A percentile compares a stretch with the other conserved stretches of the same genome.
phyloP scores from a whole-genome alignment of 2,329 filamentous ascomycete genomes.

The Epichloe typhina region DNA sequence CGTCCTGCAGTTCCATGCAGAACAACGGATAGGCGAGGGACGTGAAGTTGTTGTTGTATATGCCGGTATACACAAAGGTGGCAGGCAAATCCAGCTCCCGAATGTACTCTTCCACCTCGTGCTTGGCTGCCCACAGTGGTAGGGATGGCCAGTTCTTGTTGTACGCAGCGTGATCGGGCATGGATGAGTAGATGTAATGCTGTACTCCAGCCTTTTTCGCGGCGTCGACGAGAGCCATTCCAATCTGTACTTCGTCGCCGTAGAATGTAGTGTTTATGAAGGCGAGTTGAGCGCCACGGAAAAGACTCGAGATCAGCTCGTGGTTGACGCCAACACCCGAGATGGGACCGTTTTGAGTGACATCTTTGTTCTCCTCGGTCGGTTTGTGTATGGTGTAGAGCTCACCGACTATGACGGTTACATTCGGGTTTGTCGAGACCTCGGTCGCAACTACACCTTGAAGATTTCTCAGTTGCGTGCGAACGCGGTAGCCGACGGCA shows the following conservation, averaged over 20 bases:
- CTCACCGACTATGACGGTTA: constrained; percentile 51
- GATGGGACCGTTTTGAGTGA: constrained; percentile 55
- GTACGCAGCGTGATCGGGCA: constrained; percentile 86
- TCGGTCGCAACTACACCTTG: constrained; percentile 83
- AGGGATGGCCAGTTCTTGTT: constrained; percentile 65
- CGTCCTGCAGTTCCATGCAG: constrained; percentile 77
- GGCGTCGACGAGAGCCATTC: constrained; percentile 75
- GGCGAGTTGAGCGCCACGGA: constrained; percentile 71
- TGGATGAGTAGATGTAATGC: constrained; percentile 92
- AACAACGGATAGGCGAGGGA: constrained; percentile 85
- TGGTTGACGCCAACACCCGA: constrained; percentile 56
- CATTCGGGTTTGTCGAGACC: constrained; percentile 67
- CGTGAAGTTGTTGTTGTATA: constrained; percentile 99
- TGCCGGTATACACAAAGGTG: constrained; percentile 91
- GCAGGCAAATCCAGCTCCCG: constrained; percentile 69
- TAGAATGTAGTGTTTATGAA: constrained; percentile 98
- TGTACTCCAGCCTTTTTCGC: constrained; percentile 73
- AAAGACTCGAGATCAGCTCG: constrained; percentile 61
- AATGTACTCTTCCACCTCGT: constrained; percentile 84
- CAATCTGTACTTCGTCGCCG: constrained; percentile 85
- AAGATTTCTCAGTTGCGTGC: constrained; percentile 77
- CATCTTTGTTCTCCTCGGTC: constrained; percentile 40
- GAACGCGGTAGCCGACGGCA: constrained; percentile 85
- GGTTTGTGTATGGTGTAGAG: constrained; percentile 43
- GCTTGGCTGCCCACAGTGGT: constrained; percentile 86